phyloP scores from a whole-genome alignment of 345 rosid genomes.

The Eucalyptus paniculata region DNA sequence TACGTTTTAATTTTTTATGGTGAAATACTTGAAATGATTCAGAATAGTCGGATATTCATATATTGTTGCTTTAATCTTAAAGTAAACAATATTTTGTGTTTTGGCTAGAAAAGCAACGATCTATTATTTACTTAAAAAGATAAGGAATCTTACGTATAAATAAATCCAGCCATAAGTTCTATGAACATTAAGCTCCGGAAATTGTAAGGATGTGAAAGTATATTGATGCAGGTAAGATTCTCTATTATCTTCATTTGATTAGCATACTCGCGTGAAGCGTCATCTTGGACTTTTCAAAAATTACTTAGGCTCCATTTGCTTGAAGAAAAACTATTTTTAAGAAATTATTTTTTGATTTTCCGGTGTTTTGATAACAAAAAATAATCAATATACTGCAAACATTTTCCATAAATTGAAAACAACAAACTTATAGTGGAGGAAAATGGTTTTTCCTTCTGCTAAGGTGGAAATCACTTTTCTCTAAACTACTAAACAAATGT shows the following conservation, averaged over 20 bases:
- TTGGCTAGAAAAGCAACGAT: neutral
- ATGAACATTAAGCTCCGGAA: neutral
- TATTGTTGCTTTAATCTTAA: neutral
- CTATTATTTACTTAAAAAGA: neutral
- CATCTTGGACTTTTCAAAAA: neutral
- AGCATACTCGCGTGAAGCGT: neutral
- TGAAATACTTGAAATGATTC: neutral
- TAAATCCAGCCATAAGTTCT: neutral
- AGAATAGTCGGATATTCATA: neutral
- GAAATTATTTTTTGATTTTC: neutral
- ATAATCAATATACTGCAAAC: neutral
- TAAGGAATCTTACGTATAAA: neutral
- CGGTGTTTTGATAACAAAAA: neutral
- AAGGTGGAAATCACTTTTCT: neutral
- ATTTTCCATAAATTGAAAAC: neutral
- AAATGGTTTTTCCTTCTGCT: neutral
- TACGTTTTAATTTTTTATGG: neutral
- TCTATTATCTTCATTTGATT: neutral
- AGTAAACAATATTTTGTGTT: neutral
- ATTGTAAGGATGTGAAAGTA: neutral
- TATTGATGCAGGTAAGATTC: neutral
- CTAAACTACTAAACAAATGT: neutral
- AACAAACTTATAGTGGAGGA: neutral
- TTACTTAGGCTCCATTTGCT: neutral
- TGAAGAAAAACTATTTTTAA: neutral